Evolutionary conservation across 176 grass and related monocot species (phyloP).

Genomic region (Carex scoparia): DNA sequence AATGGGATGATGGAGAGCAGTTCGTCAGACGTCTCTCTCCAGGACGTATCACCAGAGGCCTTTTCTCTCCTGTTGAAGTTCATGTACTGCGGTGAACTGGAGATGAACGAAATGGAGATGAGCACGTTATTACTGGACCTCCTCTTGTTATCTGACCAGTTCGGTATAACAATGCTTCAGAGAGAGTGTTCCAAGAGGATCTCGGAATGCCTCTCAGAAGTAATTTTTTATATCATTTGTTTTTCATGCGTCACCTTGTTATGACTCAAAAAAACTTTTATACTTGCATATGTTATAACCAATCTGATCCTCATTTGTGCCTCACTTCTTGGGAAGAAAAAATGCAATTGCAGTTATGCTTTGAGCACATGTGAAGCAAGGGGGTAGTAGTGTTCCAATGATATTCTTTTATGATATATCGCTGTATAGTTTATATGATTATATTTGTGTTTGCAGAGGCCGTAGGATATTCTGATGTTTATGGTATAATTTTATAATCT

Average conservation of each 20-base stretch:
- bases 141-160: conserved; percentile 81
- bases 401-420: neutral
- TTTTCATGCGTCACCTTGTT: neutral
- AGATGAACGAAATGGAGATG: conserved; percentile 35
- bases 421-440: neutral
- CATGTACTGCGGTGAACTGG: conserved; percentile 75
- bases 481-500: neutral
- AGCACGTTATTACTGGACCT: conserved; percentile 49
- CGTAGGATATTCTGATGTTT: conserved; percentile 1
- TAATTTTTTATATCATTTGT: conserved; percentile 25
- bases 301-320: neutral
- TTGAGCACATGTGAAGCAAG: no score
- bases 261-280: neutral
- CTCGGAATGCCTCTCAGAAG: conserved; percentile 79
- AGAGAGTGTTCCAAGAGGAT: conserved; percentile 77
- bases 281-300: neutral
- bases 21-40: conserved; percentile 48
- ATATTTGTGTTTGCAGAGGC: neutral
- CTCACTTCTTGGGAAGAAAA: no score
- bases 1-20: conserved; percentile 97
- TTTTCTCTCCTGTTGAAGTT: conserved; percentile 73
- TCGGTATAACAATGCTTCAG: conserved; percentile 67
- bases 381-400: no score
- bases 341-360: no score
- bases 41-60: conserved; percentile 59